Base-by-base conservation (phyloP, 2,329 filamentous ascomycete genomes). In the Ophiocordyceps unilateralis region DNA sequence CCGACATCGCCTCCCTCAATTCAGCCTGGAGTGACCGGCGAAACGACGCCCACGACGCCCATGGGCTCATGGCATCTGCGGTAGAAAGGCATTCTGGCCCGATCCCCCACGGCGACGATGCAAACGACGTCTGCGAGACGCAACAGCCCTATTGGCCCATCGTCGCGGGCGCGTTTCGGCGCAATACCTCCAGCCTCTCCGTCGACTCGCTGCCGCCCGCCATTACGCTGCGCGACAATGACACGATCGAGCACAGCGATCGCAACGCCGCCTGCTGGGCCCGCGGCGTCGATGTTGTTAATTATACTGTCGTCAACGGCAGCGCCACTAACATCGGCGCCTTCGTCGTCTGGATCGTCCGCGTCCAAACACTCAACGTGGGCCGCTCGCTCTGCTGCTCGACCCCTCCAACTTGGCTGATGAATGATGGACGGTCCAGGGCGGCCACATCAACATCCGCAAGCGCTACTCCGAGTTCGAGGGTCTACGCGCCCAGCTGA, bases 391-490 rank as follows among this genome's bases (percentile, higher is more conserved):
- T n/a, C 20, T 15, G 19, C 12, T 12, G 17, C 7, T 21, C 22
- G n/a, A 17, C 2, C 3, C 26, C 36, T 24, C 20, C 4, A 22
- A n/a, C 17, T 26, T 20, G 6, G 12, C 36, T 39, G 36, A 39
- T 15, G 36, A 39, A 17, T n/a, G n/a, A n/a, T n/a, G n/a, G 32
- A 7, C 32, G 14, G 4, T 11, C n/a, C 38, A 78, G 74, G 74
- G 76, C 37, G 70, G 71, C 46, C 68, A 64, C 40, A 77, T 81
- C 63, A 69, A 71, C 47, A 74, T 80, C 49, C 66, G 75, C 45
- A 81, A 80, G 56, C 72, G 88, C 58, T 96, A 95, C 61, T 95
- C 88, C 0, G 89, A 96, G 58, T 96, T 96, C 56, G 86, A 93
- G 58, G 77, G 83, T 44, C 72, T 98, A 47, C 76, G 87, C 43